These are phyloP conservation scores for Colletotrichum theobromicola DNA, from an alignment of 2,329 filamentous ascomycete genomes.

Conservation along the genomic window DNA sequence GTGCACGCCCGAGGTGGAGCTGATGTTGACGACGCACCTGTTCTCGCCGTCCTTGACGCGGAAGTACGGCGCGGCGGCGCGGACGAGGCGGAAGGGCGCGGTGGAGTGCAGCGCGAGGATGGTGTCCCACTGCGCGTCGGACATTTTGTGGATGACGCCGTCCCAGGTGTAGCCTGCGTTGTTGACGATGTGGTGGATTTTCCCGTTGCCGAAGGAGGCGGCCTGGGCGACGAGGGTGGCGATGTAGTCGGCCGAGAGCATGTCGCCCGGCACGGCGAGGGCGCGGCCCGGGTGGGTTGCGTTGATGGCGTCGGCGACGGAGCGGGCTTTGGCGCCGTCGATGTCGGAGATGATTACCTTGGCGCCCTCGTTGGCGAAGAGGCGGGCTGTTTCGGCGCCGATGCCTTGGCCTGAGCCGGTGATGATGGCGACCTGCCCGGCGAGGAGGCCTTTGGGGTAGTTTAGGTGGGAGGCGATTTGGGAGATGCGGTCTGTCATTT, in stretches of 20 bases:
- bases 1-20: constrained; percentile 79
- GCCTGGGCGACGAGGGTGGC: constrained; percentile 74
- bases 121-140: constrained; percentile 89
- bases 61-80: constrained; percentile 84
- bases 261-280: constrained; percentile 77
- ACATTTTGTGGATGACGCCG: constrained; percentile 88
- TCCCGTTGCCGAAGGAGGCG: constrained; percentile 81
- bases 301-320: constrained; percentile 73
- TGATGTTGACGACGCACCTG: constrained; percentile 83
- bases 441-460: constrained; percentile 79
- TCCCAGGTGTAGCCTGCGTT: constrained; percentile 95
- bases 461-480: constrained; percentile 83
- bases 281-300: constrained; percentile 62
- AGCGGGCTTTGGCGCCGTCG: constrained; percentile 73
- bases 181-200: constrained; percentile 91
- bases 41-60: constrained; percentile 83
- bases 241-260: constrained; percentile 75
- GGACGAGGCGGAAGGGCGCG: constrained; percentile 83
- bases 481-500: constrained; percentile 63
- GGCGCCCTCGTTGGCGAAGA: constrained; percentile 89
- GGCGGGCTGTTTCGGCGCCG: constrained; percentile 79
- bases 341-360: constrained; percentile 86
- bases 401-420: constrained; percentile 89
- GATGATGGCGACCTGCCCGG: constrained; percentile 84
- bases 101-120: constrained; percentile 85